Percentiles rank a stretch among this genome's conserved stretches.
phyloP scores from a whole-genome alignment of 2,329 filamentous ascomycete species.

The Fusarium coffeatum region DNA sequence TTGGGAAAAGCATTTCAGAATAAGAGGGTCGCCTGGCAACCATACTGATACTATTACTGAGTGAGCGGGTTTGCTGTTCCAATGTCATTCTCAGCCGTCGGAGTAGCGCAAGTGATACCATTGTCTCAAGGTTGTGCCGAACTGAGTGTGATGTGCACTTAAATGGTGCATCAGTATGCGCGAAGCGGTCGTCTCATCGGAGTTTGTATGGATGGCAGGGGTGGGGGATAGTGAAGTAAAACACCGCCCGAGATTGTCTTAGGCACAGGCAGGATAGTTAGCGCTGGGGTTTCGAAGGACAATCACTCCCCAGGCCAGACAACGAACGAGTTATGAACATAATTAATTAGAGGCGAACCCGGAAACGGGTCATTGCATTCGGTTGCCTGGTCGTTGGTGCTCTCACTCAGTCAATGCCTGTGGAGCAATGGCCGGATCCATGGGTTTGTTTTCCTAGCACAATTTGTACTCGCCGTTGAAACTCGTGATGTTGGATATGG shows the following conservation, averaged over 20 bases:
- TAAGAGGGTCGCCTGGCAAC: conserved; percentile 7
- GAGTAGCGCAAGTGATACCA: conserved; percentile 42
- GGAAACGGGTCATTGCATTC: conserved; percentile 30
- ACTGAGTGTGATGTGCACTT: conserved; percentile 31
- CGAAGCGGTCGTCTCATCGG: conserved; percentile 30
- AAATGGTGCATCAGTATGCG: conserved; percentile 35
- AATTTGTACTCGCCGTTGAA: not conserved
- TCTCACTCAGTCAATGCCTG: conserved; percentile 11
- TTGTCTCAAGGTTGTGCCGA: conserved; percentile 44
- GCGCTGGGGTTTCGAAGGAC: conserved; percentile 27
- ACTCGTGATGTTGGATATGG: not conserved
- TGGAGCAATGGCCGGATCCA: conserved; percentile 24
- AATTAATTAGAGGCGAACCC: conserved; percentile 16
- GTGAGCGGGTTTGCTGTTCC: conserved; percentile 21
- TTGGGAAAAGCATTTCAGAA: not conserved
- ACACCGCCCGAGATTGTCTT: conserved; percentile 45
- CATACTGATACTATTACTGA: too few relatives aligned
- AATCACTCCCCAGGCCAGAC: conserved; percentile 21
- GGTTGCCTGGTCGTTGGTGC: conserved; percentile 32
- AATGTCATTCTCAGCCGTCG: conserved; percentile 20
- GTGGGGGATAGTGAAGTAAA: conserved; percentile 40
- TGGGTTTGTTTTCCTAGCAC: conserved; percentile 30
- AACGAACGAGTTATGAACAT: conserved; percentile 16
- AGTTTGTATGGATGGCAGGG: conserved; percentile 27
- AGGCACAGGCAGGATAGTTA: conserved; percentile 26